Evolutionary conservation across 257 asterid species (phyloP).

Genomic region (Solanum appendiculatum): DNA sequence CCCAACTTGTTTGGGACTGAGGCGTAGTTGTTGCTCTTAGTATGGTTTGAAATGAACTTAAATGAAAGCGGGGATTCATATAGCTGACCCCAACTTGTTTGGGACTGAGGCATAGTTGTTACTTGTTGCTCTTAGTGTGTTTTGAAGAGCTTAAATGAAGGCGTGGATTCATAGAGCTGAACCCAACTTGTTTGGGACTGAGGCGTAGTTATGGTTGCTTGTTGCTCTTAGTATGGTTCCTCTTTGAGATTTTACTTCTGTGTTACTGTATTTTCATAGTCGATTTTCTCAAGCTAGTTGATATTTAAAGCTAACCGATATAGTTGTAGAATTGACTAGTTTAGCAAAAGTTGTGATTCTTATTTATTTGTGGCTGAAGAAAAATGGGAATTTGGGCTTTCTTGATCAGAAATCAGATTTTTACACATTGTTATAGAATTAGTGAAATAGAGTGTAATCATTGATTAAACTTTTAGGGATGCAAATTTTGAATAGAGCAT

Average conservation of each 20-base stretch:
- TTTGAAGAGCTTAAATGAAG: neutral
- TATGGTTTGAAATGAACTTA: neutral
- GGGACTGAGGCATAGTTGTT: neutral
- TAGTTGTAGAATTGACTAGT: neutral
- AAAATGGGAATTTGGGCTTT: neutral
- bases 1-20: neutral
- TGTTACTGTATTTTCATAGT: neutral
- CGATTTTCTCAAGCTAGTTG: neutral
- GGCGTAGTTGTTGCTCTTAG: neutral
- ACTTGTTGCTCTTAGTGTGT: neutral
- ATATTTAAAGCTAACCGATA: neutral
- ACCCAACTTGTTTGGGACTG: neutral
- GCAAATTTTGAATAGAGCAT: neutral
- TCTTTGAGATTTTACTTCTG: neutral
- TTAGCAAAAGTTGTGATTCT: neutral
- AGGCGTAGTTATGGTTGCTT: neutral
- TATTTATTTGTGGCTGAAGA: neutral
- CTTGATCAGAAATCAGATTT: neutral
- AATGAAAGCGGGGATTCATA: neutral
- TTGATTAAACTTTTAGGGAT: neutral
- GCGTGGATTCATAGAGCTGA: neutral
- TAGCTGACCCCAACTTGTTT: neutral
- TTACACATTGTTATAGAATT: neutral
- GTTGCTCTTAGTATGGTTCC: neutral
- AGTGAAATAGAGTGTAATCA: neutral